These are phyloP conservation scores for Tephrocybe sp. DNA, from an alignment of 768 basidiomycete species.

Conservation along the genomic window DNA sequence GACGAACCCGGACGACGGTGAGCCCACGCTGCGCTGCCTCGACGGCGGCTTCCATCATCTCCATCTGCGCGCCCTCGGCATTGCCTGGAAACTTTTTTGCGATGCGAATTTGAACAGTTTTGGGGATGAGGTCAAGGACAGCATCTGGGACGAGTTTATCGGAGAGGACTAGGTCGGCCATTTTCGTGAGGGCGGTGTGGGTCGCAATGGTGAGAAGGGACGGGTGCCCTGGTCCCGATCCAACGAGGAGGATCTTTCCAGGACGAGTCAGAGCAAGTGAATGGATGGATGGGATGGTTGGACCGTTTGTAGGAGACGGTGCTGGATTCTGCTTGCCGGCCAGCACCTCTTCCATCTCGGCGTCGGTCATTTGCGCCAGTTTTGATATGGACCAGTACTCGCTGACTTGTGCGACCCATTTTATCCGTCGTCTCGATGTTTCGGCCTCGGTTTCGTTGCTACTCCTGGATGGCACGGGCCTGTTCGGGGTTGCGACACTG, in stretches of 20 bases:
- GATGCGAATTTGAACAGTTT: slow-evolving; percentile 72
- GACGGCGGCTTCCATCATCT: slow-evolving; percentile 92
- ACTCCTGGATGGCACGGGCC: slow-evolving; percentile 59
- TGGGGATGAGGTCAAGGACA: slow-evolving; percentile 83
- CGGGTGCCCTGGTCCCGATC: slow-evolving; percentile 95
- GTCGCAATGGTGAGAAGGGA: slow-evolving; percentile 89
- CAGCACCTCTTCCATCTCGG: slow-evolving; percentile 69
- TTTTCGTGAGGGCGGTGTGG: slow-evolving; percentile 72
- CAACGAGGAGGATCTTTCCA: slow-evolving; percentile 87
- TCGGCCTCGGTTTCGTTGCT: slow-evolving; percentile 41
- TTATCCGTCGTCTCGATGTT: slow-evolving; percentile 65
- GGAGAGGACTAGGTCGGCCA: slow-evolving; percentile 86
- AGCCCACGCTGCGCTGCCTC: slow-evolving; percentile 79
- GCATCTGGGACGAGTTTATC: slow-evolving; percentile 95
- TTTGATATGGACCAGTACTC: slow-evolving; percentile 91
- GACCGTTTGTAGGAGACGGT: slow-evolving; percentile 13
- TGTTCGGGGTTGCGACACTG: slow-evolving; percentile 59
- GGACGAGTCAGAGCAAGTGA: slow-evolving; percentile 33
- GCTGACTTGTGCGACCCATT: slow-evolving; percentile 94
- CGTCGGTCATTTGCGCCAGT: slow-evolving; percentile 65
- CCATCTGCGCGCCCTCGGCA: slow-evolving; percentile 90
- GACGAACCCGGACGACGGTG: slow-evolving; percentile 81
- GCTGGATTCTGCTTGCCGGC: slow-evolving; percentile 31
- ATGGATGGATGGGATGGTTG: slow-evolving; percentile 26
- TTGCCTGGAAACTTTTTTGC: slow-evolving; percentile 98